Percentiles rank a stretch among this genome's conserved stretches.
Evolutionary conservation across 805 yeast genomes (phyloP).

Genomic region (Saccharomycopsis sp.): DNA sequence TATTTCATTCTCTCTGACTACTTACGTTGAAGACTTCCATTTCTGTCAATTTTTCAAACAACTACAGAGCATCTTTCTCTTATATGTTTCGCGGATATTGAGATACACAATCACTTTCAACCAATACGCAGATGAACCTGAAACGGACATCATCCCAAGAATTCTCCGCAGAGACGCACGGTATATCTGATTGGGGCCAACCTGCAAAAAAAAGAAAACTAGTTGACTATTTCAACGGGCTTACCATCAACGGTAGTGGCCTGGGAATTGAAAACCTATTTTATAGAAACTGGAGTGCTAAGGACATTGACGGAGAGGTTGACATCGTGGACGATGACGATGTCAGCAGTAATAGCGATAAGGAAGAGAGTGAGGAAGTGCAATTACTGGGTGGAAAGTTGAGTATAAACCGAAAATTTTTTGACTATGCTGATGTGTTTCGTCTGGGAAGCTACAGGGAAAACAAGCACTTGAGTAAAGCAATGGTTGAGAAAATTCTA

Average conservation of each 20-base stretch:
- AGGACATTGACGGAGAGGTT: no score
- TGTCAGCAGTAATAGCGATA: background rate
- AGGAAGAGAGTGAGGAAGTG: background rate
- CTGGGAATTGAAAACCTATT: background rate
- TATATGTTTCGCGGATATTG: no score
- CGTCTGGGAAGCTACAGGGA: constrained; percentile 1
- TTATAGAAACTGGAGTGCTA: background rate
- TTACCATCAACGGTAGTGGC: background rate
- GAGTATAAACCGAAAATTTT: background rate
- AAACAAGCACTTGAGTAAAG: background rate
- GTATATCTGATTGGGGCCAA: background rate
- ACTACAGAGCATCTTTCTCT: no score
- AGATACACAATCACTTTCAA: background rate
- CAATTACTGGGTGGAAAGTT: background rate
- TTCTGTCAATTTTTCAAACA: no score
- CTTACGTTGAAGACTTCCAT: no score
- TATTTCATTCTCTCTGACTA: no score
- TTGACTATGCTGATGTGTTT: constrained; percentile 4
- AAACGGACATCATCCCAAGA: background rate
- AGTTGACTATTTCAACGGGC: background rate
- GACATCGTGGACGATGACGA: background rate
- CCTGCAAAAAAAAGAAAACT: background rate
- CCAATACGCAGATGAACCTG: background rate
- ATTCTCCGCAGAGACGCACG: no score
- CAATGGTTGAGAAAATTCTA: background rate